These are phyloP conservation scores for Pythium phragmiticola DNA, from an alignment of 352 stramenopile species.

Conservation along the genomic window DNA sequence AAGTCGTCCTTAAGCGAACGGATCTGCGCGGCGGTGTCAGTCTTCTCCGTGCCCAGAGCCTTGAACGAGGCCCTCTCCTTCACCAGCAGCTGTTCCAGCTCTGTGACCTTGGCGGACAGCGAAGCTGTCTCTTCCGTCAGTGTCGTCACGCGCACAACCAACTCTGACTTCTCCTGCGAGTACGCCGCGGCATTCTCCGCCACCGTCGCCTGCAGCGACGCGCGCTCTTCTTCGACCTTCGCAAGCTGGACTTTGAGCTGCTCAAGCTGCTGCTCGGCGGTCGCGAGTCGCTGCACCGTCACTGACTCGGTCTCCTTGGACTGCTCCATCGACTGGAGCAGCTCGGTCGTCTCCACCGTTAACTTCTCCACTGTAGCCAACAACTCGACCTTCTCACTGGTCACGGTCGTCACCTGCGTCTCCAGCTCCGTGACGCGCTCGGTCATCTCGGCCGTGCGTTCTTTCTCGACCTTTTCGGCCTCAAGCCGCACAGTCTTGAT, in stretches of 20 bases:
- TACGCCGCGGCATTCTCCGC: conserved; percentile 27
- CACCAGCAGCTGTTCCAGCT: conserved; percentile 23
- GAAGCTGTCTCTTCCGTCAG: conserved; percentile 33
- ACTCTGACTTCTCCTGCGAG: conserved; percentile 26
- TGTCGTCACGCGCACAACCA: conserved; percentile 14
- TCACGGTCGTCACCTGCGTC: conserved; percentile 5
- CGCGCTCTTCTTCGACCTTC: conserved; percentile 24
- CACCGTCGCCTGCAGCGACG: conserved; percentile 26
- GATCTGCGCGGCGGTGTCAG: conserved; percentile 34
- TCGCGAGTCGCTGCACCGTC: conserved; percentile 13
- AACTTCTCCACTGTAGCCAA: conserved; percentile 11
- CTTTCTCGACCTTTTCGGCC: conserved; percentile 28
- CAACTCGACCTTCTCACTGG: conserved; percentile 22
- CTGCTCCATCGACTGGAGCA: conserved; percentile 18
- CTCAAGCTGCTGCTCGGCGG: conserved; percentile 21
- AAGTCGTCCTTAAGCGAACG: conserved; percentile 55
- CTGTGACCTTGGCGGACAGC: conserved; percentile 22
- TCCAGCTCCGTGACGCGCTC: conserved; percentile 20
- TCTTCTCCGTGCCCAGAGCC: conserved; percentile 38
- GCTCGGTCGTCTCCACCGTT: conserved; percentile 24
- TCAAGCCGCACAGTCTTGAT: conserved; percentile 21
- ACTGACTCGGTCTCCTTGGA: conserved; percentile 9
- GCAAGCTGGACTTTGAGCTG: conserved; percentile 18
- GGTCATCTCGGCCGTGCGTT: neutral
- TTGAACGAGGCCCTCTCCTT: conserved; percentile 31